Base-by-base conservation (phyloP, 1,139 yeast genomes). In the Sugiyamaella castrensis region DNA sequence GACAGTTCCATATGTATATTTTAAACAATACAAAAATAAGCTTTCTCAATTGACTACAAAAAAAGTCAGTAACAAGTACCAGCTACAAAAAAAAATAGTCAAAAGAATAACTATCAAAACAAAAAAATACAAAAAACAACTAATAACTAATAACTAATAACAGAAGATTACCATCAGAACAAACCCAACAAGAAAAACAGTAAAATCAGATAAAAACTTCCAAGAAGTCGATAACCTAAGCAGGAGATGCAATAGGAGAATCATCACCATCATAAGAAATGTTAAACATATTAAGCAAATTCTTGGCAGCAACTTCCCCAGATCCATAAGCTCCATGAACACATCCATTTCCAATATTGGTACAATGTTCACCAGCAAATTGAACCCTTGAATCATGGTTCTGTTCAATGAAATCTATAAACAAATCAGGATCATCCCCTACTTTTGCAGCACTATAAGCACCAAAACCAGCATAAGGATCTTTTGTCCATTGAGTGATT, bases 321-420 rank as follows among this genome's bases (percentile, higher is more conserved):
- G 88, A 80, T 42, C 68, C 69, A 76, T 85, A 87, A 1, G 96
- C 96, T 11, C 95, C 96, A 64, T 87, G 92, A 5, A 83, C 89
- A 68, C 95, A 87, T 0, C 95, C 96, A 32, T 84, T 81, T 6
- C 95, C 95, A 52, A 84, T 87, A 58, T 75, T 68, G 24, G 78
- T 76, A 1, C 94, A 80, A 61, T 86, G 95, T 64, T 87, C 96
- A 10, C 96, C 96, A 0, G 95, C 95, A 70, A 87, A 87, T 39
- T 67, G 63, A 8, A 65, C 46, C 15, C 49, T 71, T 32, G 75
- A 58, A 45, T 77, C 83, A 13, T 88, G 71, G 7, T 84, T 72
- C 1, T 65, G 63, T 27, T 82, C 84, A 44, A 72, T 71, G 0
- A 82, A 83, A 30, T 77, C 76, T 35, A 76, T 71, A 44, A 85